These are phyloP conservation scores for Aspergillus cristatus DNA, from an alignment of 495 filamentous ascomycete species.

Conservation along the genomic window DNA sequence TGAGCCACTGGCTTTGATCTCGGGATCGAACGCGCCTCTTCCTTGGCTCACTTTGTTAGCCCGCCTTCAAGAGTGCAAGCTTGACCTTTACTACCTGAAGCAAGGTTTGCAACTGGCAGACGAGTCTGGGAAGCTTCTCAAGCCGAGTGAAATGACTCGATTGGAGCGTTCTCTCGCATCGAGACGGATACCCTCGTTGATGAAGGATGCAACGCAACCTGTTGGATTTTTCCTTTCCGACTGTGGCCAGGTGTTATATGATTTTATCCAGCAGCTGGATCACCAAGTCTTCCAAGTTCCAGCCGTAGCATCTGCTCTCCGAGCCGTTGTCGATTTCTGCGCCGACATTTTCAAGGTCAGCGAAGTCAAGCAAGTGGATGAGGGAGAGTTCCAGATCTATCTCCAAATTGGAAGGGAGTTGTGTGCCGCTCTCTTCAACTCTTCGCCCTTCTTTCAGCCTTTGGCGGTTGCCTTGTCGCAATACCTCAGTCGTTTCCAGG, in stretches of 20 bases:
- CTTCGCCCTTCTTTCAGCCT: constrained; percentile 15
- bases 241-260: constrained; percentile 31
- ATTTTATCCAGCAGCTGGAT: constrained; percentile 29
- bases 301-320: constrained; percentile 25
- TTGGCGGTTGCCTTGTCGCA: constrained; percentile 28
- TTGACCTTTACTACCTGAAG: constrained; percentile 29
- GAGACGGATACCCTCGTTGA: constrained; percentile 45
- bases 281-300: constrained; percentile 15
- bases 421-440: constrained; percentile 19
- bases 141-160: constrained; percentile 55
- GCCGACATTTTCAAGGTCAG: constrained; percentile 45
- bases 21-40: constrained; percentile 15
- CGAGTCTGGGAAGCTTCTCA: constrained; percentile 30
- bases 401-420: constrained; percentile 35
- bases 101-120: constrained; percentile 27
- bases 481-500: constrained; percentile 38
- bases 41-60: constrained; percentile 21
- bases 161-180: constrained; percentile 59
- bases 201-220: constrained; percentile 56
- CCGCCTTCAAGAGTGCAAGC: constrained; percentile 31
- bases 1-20: constrained; percentile 29
- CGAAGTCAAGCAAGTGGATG: constrained; percentile 36
- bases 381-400: constrained; percentile 48
- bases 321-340: constrained; percentile 46
- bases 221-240: constrained; percentile 37